These are phyloP conservation scores for Brassica cretica DNA, from an alignment of 345 rosid genomes.

Conservation along the genomic window DNA sequence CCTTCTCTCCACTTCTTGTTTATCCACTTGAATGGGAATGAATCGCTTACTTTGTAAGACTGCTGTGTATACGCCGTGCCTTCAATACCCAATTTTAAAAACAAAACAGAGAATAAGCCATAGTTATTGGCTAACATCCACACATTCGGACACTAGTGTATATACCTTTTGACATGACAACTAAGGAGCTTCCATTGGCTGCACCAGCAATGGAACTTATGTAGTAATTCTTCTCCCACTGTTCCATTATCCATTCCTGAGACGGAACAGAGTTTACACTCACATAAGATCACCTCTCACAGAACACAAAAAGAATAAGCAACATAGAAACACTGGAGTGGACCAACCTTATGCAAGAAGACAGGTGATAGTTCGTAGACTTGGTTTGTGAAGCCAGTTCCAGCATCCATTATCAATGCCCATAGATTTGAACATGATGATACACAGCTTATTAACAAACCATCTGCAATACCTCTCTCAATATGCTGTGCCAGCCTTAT, in stretches of 20 bases:
- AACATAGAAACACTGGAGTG: background rate
- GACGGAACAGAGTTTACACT: constrained; percentile 15
- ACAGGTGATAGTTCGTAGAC: constrained; percentile 80
- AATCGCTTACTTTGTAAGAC: constrained; percentile 93
- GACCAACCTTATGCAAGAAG: constrained; percentile 78
- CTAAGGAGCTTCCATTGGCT: constrained; percentile 83
- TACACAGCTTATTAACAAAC: constrained; percentile 85
- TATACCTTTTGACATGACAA: constrained; percentile 97
- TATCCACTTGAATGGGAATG: constrained; percentile 66
- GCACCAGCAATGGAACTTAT: constrained; percentile 95
- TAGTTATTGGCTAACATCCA: background rate
- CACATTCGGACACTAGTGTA: background rate
- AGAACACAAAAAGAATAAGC: constrained; percentile 3
- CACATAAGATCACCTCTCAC: constrained; percentile 6
- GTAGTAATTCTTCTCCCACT: constrained; percentile 96
- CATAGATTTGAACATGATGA: constrained; percentile 89
- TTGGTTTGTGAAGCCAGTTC: constrained; percentile 80
- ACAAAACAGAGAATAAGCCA: background rate
- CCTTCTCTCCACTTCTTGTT: constrained; percentile 94
- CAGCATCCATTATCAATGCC: constrained; percentile 99
- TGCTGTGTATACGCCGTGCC: constrained; percentile 91
- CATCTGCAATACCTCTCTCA: constrained; percentile 92
- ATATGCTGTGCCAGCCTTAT: constrained; percentile 87
- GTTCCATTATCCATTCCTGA: constrained; percentile 99
- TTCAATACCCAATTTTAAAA: constrained; percentile 34